A percentile compares a stretch with the other conserved stretches of the same genome.
phyloP scores from a whole-genome alignment of 768 basidiomycete genomes.

The Multifurca ochricompacta region DNA sequence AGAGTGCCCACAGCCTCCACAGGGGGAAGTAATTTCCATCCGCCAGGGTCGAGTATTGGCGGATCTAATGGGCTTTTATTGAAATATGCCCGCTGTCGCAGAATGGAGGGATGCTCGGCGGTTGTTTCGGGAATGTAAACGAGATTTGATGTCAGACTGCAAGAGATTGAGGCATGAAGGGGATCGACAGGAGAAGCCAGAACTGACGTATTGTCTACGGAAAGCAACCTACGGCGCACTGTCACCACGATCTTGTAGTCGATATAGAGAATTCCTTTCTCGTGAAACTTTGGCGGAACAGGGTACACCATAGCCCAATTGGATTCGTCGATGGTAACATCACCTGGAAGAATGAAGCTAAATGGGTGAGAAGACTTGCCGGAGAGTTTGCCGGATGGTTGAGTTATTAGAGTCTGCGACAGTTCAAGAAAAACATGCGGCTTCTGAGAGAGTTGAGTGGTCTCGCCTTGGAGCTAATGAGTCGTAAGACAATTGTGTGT shows the following conservation, averaged over 20 bases:
- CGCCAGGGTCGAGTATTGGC: conserved; percentile 15
- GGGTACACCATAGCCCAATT: conserved; percentile 31
- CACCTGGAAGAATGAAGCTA: conserved; percentile 37
- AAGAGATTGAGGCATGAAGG: background rate
- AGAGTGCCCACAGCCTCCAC: conserved; percentile 4
- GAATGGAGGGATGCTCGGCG: conserved; percentile 14
- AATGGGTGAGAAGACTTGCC: conserved; percentile 46
- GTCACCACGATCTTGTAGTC: conserved; percentile 19
- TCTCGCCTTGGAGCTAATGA: conserved; percentile 9
- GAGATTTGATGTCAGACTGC: conserved; percentile 14
- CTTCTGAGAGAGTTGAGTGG: conserved; percentile 34
- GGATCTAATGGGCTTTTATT: background rate
- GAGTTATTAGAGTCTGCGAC: conserved; percentile 37
- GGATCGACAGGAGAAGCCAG: background rate
- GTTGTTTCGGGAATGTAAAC: conserved; percentile 18
- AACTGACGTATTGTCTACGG: conserved; percentile 16
- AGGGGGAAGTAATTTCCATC: conserved; percentile 20
- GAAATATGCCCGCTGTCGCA: conserved; percentile 18
- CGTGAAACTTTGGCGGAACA: conserved; percentile 48
- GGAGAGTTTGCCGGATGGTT: conserved; percentile 31
- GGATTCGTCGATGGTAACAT: conserved; percentile 33
- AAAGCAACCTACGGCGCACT: conserved; percentile 10
- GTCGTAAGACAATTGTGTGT: background rate
- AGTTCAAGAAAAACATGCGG: conserved; percentile 40
- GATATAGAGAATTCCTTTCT: conserved; percentile 18